These are phyloP conservation scores for Trypanosoma cruzi DNA, from an alignment of 208 protist species.

Conservation along the genomic window DNA sequence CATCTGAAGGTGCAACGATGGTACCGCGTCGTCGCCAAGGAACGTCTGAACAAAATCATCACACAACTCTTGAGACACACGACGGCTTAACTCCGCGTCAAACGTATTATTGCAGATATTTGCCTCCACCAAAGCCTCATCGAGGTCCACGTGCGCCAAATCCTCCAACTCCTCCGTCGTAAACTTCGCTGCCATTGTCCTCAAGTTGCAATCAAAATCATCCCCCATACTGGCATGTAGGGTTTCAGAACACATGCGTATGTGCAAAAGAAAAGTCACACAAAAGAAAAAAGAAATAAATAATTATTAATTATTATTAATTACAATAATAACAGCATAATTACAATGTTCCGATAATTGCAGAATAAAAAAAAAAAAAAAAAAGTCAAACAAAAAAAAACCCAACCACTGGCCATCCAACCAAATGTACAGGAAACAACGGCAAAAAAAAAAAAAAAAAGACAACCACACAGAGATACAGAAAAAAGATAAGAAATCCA, in stretches of 20 bases:
- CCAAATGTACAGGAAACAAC: too few relatives aligned
- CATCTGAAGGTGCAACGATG: conserved; percentile 55
- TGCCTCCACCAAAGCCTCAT: conserved; percentile 49
- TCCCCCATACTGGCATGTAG: neutral
- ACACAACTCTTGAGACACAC: conserved; percentile 51
- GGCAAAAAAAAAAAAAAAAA: too few relatives aligned
- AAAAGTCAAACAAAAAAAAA: conserved; percentile 13
- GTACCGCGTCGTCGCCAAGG: conserved; percentile 61
- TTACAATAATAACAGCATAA: too few relatives aligned
- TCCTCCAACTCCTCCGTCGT: conserved; percentile 56
- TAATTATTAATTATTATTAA: too few relatives aligned
- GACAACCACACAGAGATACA: too few relatives aligned
- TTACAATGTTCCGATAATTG: too few relatives aligned
- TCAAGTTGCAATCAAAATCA: conserved; percentile 5
- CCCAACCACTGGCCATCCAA: too few relatives aligned
- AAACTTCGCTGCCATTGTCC: conserved; percentile 7
- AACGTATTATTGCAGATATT: conserved; percentile 39
- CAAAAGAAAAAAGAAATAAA: conserved; percentile 4
- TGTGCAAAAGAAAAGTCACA: neutral
- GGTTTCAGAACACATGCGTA: neutral
- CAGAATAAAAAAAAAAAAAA: neutral
- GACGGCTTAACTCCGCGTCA: conserved; percentile 39
- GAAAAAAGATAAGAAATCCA: conserved; percentile 1
- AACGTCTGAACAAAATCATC: conserved; percentile 74
- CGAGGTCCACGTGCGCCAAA: conserved; percentile 54